Base-by-base conservation (phyloP, 2,329 filamentous ascomycete species). In the Colletotrichum ledebouriae region DNA sequence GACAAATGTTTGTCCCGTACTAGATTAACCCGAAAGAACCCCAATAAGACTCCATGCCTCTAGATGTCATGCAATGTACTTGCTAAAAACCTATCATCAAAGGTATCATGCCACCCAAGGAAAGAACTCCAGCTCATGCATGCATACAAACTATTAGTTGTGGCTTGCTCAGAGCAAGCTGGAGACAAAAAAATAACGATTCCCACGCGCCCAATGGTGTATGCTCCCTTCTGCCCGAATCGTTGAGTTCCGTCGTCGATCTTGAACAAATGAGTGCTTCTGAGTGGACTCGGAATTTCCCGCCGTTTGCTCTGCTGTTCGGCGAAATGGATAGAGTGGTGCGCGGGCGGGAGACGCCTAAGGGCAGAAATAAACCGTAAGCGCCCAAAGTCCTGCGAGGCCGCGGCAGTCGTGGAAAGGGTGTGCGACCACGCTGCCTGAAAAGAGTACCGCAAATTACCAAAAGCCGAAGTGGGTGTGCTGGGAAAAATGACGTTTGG, bases 81-180 rank as follows among this genome's bases (percentile, higher is more conserved):
- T 22, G 34, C 52, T 29, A 37, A 6, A 41, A 41, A 1, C 52
- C 52, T 29, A 55, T 52, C 52, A 2, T 55, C 33, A 55, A 13
- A 37, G 33, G n/a, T 39, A 39, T 39, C 37, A 39, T 39, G 33
- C 15, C 34, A 34, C 25, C 22, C 3, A 17, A 17, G n/a, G 17
- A 17, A 34, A 47, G 44, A 58, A 59, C 56, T 59, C 56, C 56
- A 47, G 56, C 42, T 22, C 42, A 59, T 59, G 56, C 56, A 22
- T 47, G 56, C 13, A 47, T 47, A 17, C 15, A 46, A 44, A 46
- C 55, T 46, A 58, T 58, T 46, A 58, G 39, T 37, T 46, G 37
- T 34, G 33, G 55, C 33, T 56, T 56, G 53, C 39, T 46, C 39
- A 44, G 17, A 33, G 3, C 29, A 29, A 53, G 50, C 37, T 15